phyloP scores from a whole-genome alignment of 2,329 filamentous ascomycete species.

The Fusarium sp. region DNA sequence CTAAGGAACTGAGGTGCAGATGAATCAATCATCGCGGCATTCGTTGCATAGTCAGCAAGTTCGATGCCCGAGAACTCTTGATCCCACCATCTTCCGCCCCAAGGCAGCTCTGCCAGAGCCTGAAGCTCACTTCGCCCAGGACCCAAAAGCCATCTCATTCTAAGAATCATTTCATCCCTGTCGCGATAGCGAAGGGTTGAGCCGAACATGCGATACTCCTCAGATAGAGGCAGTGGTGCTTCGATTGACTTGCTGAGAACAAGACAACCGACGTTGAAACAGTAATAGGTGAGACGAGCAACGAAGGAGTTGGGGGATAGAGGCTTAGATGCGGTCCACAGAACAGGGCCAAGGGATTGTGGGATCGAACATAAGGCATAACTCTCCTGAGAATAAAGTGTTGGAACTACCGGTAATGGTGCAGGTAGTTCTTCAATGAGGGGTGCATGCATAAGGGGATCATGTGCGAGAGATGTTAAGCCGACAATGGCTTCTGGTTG shows the following conservation, averaged over 20 bases:
- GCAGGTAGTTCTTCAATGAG: not conserved
- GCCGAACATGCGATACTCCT: constrained; percentile 1
- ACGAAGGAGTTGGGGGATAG: not conserved
- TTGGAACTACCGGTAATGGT: not conserved
- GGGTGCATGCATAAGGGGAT: too few species aligned
- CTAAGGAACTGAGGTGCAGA: constrained; percentile 1
- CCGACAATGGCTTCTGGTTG: not conserved
- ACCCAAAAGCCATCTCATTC: not conserved
- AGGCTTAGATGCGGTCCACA: not conserved
- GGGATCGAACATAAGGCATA: not conserved
- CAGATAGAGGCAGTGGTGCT: not conserved
- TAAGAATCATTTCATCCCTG: not conserved
- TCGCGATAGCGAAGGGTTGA: not conserved
- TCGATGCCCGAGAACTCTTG: not conserved
- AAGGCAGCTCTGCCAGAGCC: not conserved
- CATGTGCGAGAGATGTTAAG: not conserved
- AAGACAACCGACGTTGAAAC: not conserved
- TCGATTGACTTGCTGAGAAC: not conserved
- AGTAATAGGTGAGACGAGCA: not conserved
- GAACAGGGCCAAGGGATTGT: not conserved
- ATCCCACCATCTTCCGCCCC: constrained; percentile 1
- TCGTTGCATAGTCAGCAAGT: not conserved
- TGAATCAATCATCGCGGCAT: not conserved
- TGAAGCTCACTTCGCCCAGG: not conserved
- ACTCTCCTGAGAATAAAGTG: not conserved